Conservation (phyloP, 2,329 filamentous ascomycete genomes). For the Clarireedia homoeocarpa region DNA sequence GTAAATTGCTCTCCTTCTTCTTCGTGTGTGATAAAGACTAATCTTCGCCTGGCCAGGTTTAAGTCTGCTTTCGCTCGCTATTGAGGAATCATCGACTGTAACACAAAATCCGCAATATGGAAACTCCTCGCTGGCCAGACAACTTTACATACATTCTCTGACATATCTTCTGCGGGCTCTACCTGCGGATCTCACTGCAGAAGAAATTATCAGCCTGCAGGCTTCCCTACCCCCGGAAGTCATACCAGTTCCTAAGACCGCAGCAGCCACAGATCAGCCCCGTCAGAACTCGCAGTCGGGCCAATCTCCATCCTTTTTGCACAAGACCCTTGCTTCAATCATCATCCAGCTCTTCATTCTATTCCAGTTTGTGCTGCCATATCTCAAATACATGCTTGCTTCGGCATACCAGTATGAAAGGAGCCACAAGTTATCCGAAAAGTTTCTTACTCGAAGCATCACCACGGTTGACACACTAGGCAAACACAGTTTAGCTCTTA, state of each 20-base stretch:
- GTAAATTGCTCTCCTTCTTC: conserved; percentile 24
- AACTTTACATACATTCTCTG: conserved; percentile 56
- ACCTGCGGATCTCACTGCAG: conserved; percentile 46
- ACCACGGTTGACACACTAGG: conserved; percentile 46
- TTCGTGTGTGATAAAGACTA: neutral
- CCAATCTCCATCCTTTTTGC: conserved; percentile 41
- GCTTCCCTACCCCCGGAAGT: conserved; percentile 39
- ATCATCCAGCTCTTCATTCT: conserved; percentile 54
- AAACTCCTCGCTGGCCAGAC: conserved; percentile 44
- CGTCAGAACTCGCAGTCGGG: conserved; percentile 18
- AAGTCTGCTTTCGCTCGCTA: conserved; percentile 38
- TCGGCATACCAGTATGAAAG: conserved; percentile 55
- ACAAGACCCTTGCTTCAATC: conserved; percentile 46
- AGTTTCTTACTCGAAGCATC: conserved; percentile 44
- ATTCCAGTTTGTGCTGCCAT: conserved; percentile 53
- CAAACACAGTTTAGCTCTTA: conserved; percentile 42
- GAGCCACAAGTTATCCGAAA: conserved; percentile 56
- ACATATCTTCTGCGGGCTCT: conserved; percentile 57
- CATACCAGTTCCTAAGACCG: conserved; percentile 17
- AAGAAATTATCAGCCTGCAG: conserved; percentile 45
- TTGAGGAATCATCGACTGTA: conserved; percentile 35
- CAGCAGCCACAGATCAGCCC: neutral
- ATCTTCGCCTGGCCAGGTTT: conserved; percentile 30
- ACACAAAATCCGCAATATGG: conserved; percentile 26
- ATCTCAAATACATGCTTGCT: conserved; percentile 46